Evolutionary conservation across 176 grass and related monocot genomes (phyloP), one percentile per base, ranked within the genome.

Genomic region (Musa troglodytarum): DNA sequence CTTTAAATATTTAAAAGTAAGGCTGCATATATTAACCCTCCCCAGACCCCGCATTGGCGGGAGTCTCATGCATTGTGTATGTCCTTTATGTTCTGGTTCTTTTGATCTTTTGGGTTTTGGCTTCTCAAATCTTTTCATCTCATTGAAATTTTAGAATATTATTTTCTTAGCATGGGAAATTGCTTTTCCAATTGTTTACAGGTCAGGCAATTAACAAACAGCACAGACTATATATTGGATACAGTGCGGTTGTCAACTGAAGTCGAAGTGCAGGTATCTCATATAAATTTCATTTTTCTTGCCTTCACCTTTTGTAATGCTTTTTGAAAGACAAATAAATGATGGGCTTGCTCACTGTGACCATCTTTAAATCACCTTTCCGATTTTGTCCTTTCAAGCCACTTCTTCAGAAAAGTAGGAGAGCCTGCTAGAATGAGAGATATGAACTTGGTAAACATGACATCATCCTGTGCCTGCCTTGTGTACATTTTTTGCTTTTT

Each of bases 211-310:
- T 69, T 84, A 80, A 84, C 82, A 63, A 68, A 71, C 67, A 84
- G 63, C 58, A 53, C 76, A 69, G 68, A 77, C 8, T 84, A 69
- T 59, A 80, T 84, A 76, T 75, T 80, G 62, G 77, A 80, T 24
- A 84, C 77, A 28, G 19, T 84, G 55, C 68, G 26, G 14, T 55
- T 75, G 16, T 84, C 82, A 16, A 10, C 20, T 75, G 28, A 73
- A 77, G 82, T 84, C 25, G 82, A 84, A 79, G 76, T 84, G 72
- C 76, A 84, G 82, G 82, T 84, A 80, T 10, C 29, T 71, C 13
- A 50, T 9, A 22, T 16, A 28, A 61, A 50, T 62, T 67, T 16
- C 11, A 1, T 74, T 71, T 43, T 69, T 59, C 20, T 59, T 62
- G n/a, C 17, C 24, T 11, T 57, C 52, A 58, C 1, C 20, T 51